Conservation (phyloP, 2,329 filamentous ascomycete genomes). For the Ambrosiella xylebori region DNA sequence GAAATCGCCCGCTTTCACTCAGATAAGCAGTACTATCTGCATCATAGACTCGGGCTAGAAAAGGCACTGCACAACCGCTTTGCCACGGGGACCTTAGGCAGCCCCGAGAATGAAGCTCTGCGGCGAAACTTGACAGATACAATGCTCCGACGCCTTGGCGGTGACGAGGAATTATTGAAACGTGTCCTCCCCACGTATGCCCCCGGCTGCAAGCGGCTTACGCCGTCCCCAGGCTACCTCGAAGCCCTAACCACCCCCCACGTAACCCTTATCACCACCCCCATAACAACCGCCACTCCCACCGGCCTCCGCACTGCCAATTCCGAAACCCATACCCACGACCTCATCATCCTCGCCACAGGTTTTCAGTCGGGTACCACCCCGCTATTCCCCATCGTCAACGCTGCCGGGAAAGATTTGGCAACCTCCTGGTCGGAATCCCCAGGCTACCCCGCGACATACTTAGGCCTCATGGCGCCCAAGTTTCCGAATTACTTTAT, state of each 20-base stretch:
- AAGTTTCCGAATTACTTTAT: slow-evolving; percentile 31
- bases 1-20: neutral
- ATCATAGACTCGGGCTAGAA: neutral
- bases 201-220: slow-evolving; percentile 26
- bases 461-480: slow-evolving; percentile 29
- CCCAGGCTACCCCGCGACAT: slow-evolving; percentile 23
- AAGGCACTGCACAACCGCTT: neutral
- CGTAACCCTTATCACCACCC: slow-evolving; percentile 25
- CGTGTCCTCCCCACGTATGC: slow-evolving; percentile 13
- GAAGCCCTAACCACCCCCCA: slow-evolving; percentile 27
- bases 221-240: slow-evolving; percentile 26
- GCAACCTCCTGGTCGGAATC: slow-evolving; percentile 21
- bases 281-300: slow-evolving; percentile 18
- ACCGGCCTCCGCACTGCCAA: slow-evolving; percentile 8
- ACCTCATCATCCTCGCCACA: slow-evolving; percentile 15
- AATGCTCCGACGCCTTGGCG: neutral
- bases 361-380: slow-evolving; percentile 14
- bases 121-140: neutral
- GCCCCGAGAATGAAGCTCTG: neutral
- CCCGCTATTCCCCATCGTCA: slow-evolving; percentile 22
- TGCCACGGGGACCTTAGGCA: neutral
- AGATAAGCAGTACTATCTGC: neutral
- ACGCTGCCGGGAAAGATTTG: slow-evolving; percentile 23
- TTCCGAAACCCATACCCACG: neutral
- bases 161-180: neutral